Percentiles rank a stretch among this genome's conserved stretches.
Conservation (phyloP, 2,329 filamentous ascomycete species). For the Periglandula ipomoeae region DNA sequence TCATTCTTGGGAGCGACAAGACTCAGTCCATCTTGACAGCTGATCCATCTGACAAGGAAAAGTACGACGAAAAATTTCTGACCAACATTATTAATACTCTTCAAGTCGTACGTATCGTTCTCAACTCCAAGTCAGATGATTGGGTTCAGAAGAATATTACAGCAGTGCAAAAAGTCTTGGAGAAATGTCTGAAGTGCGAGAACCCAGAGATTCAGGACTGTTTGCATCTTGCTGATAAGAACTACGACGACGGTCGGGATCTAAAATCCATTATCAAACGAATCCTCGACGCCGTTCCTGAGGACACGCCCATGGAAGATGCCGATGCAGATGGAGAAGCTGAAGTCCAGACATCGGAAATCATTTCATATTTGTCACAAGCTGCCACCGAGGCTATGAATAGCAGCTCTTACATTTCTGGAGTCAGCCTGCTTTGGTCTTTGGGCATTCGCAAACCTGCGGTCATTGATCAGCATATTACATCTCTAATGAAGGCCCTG, state of each 20-base stretch:
- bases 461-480: slow-evolving; percentile 83
- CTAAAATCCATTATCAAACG: slow-evolving; percentile 70
- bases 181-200: slow-evolving; percentile 82
- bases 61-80: slow-evolving; percentile 72
- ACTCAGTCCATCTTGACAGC: slow-evolving; percentile 50
- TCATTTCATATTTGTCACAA: slow-evolving; percentile 75
- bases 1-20: slow-evolving; percentile 75
- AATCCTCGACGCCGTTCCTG: slow-evolving; percentile 81
- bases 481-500: slow-evolving; percentile 83
- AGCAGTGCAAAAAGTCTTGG: slow-evolving; percentile 75
- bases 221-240: slow-evolving; percentile 64
- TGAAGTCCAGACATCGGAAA: slow-evolving; percentile 76
- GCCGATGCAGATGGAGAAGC: slow-evolving; percentile 77
- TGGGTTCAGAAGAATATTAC: slow-evolving; percentile 78
- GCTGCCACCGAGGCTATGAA: slow-evolving; percentile 82
- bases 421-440: slow-evolving; percentile 90
- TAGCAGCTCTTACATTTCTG: slow-evolving; percentile 71
- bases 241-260: slow-evolving; percentile 58
- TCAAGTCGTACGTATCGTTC: slow-evolving; percentile 81
- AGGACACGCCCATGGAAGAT: slow-evolving; percentile 61
- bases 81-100: slow-evolving; percentile 89
- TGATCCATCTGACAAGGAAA: slow-evolving; percentile 56
- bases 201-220: slow-evolving; percentile 91
- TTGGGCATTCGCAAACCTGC: slow-evolving; percentile 75
- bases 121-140: slow-evolving; percentile 80